Percentiles rank a stretch among this genome's conserved stretches.
Evolutionary conservation across 192 early-diverging fungal species (phyloP).

Genomic region (Phycomyces nitens): DNA sequence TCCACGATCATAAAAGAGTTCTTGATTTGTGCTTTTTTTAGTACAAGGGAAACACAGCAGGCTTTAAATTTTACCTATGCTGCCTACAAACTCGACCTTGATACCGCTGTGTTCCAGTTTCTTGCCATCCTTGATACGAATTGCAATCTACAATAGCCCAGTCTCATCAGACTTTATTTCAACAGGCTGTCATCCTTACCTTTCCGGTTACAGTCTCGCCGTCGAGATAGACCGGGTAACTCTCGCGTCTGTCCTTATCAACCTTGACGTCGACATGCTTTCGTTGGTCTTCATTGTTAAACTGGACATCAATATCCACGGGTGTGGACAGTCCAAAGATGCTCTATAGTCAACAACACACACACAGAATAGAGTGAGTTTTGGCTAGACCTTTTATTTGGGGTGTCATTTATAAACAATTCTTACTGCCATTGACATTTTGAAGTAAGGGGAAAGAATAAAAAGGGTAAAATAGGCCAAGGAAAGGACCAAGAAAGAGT

Average conservation of each 20-base stretch:
- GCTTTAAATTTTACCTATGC: constrained; percentile 70
- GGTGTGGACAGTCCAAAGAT: constrained; percentile 80
- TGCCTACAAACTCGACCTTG: constrained; percentile 98
- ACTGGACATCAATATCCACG: constrained; percentile 84
- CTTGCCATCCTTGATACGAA: constrained; percentile 85
- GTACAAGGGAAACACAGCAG: neutral
- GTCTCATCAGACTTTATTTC: neutral
- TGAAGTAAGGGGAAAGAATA: neutral
- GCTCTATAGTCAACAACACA: constrained; percentile 31
- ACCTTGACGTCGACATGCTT: constrained; percentile 92
- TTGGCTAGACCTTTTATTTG: neutral
- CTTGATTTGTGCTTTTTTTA: constrained; percentile 35
- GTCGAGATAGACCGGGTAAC: constrained; percentile 94
- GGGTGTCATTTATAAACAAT: neutral
- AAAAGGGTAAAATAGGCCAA: neutral
- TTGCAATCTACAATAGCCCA: constrained; percentile 63
- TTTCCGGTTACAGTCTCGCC: constrained; percentile 92
- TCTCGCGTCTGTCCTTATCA: constrained; percentile 88
- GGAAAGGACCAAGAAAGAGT: neutral
- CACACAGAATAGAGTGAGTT: neutral
- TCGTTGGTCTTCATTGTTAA: constrained; percentile 82
- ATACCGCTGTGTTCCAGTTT: constrained; percentile 97
- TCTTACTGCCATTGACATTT: constrained; percentile 20
- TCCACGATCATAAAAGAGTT: constrained; percentile 93
- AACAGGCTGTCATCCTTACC: constrained; percentile 45